Evolutionary conservation across 179 eudicot genomes (phyloP).

Genomic region (Beta macrorhiza): DNA sequence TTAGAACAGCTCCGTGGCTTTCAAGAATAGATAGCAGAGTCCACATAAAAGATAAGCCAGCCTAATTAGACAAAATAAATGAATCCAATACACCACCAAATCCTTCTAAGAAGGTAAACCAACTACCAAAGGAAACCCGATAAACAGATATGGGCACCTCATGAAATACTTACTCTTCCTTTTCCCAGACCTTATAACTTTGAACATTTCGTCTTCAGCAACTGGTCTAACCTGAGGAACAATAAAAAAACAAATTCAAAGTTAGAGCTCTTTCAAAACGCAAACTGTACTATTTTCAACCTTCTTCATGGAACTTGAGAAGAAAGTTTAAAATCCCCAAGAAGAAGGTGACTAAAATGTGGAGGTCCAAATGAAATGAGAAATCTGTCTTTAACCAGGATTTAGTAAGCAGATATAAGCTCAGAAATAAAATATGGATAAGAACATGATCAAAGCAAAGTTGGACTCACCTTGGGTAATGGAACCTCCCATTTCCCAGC

Average conservation of each 20-base stretch:
- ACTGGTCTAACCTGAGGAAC: conserved; percentile 86
- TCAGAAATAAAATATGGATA: neutral
- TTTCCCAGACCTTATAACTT: conserved; percentile 86
- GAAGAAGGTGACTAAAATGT: no score
- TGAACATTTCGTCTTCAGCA: conserved; percentile 99
- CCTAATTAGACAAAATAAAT: neutral
- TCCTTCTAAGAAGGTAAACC: neutral
- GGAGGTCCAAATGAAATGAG: no score
- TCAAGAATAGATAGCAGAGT: neutral
- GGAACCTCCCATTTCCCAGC: conserved; percentile 99
- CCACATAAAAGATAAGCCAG: neutral
- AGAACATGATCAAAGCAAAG: neutral
- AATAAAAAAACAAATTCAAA: neutral
- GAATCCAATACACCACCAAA: neutral
- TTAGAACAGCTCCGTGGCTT: no score
- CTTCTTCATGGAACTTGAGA: neutral
- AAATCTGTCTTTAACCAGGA: neutral
- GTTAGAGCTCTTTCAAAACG: neutral
- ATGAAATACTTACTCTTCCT: conserved; percentile 70
- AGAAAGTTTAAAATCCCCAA: no score
- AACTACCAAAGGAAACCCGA: neutral
- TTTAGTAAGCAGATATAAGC: neutral
- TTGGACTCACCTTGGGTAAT: conserved; percentile 70
- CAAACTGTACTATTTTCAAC: neutral
- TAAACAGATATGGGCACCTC: neutral